Percentiles rank a stretch among this genome's conserved stretches.
phyloP scores from a whole-genome alignment of 2,329 filamentous ascomycete genomes.

The Spiromastix sp. region DNA sequence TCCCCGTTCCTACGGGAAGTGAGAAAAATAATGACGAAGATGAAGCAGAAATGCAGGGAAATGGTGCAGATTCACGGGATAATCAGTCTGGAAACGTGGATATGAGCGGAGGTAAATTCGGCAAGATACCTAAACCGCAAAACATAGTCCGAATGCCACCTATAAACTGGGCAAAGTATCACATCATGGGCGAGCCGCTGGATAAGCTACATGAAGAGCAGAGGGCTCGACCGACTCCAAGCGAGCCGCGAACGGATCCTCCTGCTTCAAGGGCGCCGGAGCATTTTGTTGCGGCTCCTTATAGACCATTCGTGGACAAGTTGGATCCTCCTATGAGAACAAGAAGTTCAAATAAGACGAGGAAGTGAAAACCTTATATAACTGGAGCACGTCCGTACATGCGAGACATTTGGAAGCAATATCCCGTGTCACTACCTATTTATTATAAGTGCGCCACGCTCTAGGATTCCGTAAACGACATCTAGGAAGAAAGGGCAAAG shows the following conservation, averaged over 20 bases:
- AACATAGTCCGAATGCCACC: constrained; percentile 76
- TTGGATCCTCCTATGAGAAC: constrained; percentile 27
- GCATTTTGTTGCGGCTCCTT: constrained; percentile 47
- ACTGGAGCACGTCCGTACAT: no score
- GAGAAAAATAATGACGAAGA: constrained; percentile 23
- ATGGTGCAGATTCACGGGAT: constrained; percentile 1
- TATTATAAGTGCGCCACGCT: constrained; percentile 3
- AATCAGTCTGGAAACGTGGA: constrained; percentile 3
- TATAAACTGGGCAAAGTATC: constrained; percentile 92
- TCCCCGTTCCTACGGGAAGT: constrained; percentile 28
- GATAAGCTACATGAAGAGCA: constrained; percentile 81
- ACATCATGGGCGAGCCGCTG: constrained; percentile 72
- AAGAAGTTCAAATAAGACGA: constrained; percentile 23
- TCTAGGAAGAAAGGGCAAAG: no score
- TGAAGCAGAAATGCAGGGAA: constrained; percentile 16
- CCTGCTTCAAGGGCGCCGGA: constrained; percentile 32
- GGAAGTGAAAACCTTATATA: constrained; percentile 21
- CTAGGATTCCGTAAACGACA: no score
- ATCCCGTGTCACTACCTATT: neutral
- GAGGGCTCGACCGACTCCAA: constrained; percentile 46
- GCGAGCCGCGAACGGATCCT: constrained; percentile 30
- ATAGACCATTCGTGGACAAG: constrained; percentile 48
- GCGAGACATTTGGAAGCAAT: neutral
- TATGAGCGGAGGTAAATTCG: constrained; percentile 35
- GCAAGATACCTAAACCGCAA: constrained; percentile 63